phyloP scores from a whole-genome alignment of 495 filamentous ascomycete genomes.

The Trichoderma reesei region DNA sequence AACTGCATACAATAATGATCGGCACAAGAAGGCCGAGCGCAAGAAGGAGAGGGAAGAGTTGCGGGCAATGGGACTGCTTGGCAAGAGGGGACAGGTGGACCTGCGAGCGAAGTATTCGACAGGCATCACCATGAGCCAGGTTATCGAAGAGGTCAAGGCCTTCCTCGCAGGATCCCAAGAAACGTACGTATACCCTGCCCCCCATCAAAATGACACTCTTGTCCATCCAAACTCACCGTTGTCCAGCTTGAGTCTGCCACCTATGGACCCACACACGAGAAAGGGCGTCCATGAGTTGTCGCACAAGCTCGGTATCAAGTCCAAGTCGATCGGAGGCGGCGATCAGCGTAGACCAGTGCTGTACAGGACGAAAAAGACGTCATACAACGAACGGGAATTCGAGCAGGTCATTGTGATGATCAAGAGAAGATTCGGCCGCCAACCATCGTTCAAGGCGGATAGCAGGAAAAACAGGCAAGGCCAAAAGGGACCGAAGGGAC shows the following conservation, averaged over 20 bases:
- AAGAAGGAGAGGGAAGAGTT: constrained; percentile 74
- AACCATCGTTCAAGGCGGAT: too few species aligned
- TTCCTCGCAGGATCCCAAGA: constrained; percentile 59
- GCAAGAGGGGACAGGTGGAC: constrained; percentile 48
- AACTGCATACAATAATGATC: constrained; percentile 61
- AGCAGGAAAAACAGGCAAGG: too few species aligned
- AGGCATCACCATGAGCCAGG: constrained; percentile 60
- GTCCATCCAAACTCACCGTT: constrained; percentile 17
- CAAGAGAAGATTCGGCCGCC: constrained; percentile 31
- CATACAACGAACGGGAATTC: constrained; percentile 41
- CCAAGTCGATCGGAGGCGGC: constrained; percentile 70
- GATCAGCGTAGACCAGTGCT: constrained; percentile 66
- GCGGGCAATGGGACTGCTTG: constrained; percentile 68
- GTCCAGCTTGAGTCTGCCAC: constrained; percentile 63
- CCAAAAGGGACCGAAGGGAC: constrained; percentile 21
- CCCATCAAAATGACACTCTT: background rate
- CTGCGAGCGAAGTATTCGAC: constrained; percentile 60
- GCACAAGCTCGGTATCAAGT: constrained; percentile 61
- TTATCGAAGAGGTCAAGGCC: constrained; percentile 57
- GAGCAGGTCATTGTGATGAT: constrained; percentile 30
- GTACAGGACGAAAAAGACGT: constrained; percentile 58
- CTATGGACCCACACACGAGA: constrained; percentile 69
- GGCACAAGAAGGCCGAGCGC: constrained; percentile 66
- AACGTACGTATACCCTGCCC: constrained; percentile 41
- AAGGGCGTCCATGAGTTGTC: constrained; percentile 70